Evolutionary conservation across 495 filamentous ascomycete species (phyloP), one percentile per base, ranked within the genome.

Genomic region (Penicillium odoratum): DNA sequence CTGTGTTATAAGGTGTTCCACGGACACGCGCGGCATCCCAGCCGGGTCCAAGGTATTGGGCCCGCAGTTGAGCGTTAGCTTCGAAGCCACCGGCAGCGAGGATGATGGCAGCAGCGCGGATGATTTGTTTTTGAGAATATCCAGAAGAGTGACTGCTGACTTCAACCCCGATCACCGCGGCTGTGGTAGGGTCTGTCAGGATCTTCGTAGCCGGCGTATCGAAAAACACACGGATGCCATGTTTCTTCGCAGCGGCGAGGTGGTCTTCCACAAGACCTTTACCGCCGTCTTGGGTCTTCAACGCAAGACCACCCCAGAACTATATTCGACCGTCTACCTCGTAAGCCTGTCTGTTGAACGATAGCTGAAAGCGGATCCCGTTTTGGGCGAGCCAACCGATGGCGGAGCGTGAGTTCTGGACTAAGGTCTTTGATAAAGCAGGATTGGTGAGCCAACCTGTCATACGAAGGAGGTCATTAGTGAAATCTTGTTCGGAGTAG

Each of bases 61-160:
- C 63, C 0, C 84, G 74, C 65, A 86, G 62, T 7, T 72, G 68
- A 0, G 85, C 71, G 46, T 78, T 83, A 13, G 83, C 74, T 63
- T 88, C 82, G 58, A 88, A 88, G 0, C 85, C 85, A 7, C 85
- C 85, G 7, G 81, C 78, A 0, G 81, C 80, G 7, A 88, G 67
- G n/a, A 88, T 67, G 1, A 86, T 66, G 1, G 78, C 73, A 0
- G 56, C 51, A 0, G 78, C 67, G 3, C 59, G 54, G 53, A 85
- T 74, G 3, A 53, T 57, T 4, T 16, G 33, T 29, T 30, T 48
- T 16, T 25, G 42, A n/a, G 16, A 11, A 4, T 13, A 4, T 15
- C 38, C 48, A 38, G 36, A 30, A 9, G 42, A 38, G 15, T 29
- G 53, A 26, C 13, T 5, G 4, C 61, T 9, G 7, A 59, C 52